Evolutionary conservation across 1,284 basidiomycete species (phyloP).

Genomic region (Papiliotrema laurentii): DNA sequence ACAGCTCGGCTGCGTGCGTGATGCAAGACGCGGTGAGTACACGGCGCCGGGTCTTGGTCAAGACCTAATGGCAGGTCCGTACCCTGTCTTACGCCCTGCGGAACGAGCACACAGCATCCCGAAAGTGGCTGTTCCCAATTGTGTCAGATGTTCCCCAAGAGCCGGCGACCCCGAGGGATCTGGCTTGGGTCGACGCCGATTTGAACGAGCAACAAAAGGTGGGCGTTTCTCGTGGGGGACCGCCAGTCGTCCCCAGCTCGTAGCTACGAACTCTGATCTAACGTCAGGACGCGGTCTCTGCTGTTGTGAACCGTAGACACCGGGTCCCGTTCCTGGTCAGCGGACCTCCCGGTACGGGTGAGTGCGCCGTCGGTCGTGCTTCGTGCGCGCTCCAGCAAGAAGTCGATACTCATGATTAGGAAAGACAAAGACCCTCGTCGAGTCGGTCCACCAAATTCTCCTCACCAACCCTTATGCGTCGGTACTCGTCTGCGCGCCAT

Average conservation of each 20-base stretch:
- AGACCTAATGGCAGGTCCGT: constrained; percentile 4
- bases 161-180: too few relatives aligned
- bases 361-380: neutral
- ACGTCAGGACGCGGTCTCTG: constrained; percentile 11
- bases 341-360: constrained; percentile 32
- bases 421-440: constrained; percentile 47
- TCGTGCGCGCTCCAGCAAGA: neutral
- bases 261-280: neutral
- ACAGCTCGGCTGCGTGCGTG: constrained; percentile 13
- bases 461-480: constrained; percentile 22
- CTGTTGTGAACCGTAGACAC: constrained; percentile 8
- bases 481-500: constrained; percentile 46
- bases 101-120: constrained; percentile 1
- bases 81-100: neutral
- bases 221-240: too few relatives aligned
- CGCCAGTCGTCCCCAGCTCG: too few relatives aligned
- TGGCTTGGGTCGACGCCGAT: constrained; percentile 26
- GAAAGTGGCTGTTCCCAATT: constrained; percentile 35
- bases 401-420: constrained; percentile 28
- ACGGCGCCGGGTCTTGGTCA: neutral
- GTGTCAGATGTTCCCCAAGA: too few relatives aligned
- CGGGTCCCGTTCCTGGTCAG: constrained; percentile 26
- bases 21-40: constrained; percentile 36
- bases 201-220: constrained; percentile 42
- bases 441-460: constrained; percentile 43